These are phyloP conservation scores for Penstemon eatonii DNA, from an alignment of 257 asterid species.

Conservation along the genomic window DNA sequence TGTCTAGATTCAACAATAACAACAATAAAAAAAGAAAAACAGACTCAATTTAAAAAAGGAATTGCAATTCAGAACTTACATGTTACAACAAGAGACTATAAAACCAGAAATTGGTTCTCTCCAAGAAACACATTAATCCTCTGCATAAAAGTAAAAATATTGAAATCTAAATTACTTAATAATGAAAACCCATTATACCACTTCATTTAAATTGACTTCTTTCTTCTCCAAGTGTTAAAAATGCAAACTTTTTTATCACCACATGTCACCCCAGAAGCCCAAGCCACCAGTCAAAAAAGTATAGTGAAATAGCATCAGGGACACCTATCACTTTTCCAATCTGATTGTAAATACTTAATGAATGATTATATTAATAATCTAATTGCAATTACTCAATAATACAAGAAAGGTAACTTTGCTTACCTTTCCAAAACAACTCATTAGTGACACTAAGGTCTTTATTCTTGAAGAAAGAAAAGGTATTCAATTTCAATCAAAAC, in stretches of 20 bases:
- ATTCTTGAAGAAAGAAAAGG: too few species aligned
- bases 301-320: neutral
- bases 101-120: conserved; percentile 11
- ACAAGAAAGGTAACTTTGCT: conserved; percentile 30
- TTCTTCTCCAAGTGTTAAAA: conserved; percentile 26
- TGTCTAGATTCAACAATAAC: conserved; percentile 4
- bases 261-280: conserved; percentile 27
- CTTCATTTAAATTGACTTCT: too few species aligned
- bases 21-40: conserved; percentile 9
- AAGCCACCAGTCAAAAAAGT: conserved; percentile 3
- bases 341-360: neutral
- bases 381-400: conserved; percentile 18
- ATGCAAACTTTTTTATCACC: conserved; percentile 17
- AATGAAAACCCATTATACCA: neutral
- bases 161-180: neutral
- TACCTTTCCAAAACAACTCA: conserved; percentile 39
- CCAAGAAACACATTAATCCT: conserved; percentile 9
- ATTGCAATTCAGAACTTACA: conserved; percentile 41
- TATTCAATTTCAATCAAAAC: too few species aligned
- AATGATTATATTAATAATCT: too few species aligned
- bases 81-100: neutral
- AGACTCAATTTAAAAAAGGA: conserved; percentile 24
- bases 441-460: conserved; percentile 9
- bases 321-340: conserved; percentile 15
- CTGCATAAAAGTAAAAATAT: neutral